Base-by-base conservation (phyloP, 2,329 filamentous ascomycete genomes). In the Tolypocladium amazonense region DNA sequence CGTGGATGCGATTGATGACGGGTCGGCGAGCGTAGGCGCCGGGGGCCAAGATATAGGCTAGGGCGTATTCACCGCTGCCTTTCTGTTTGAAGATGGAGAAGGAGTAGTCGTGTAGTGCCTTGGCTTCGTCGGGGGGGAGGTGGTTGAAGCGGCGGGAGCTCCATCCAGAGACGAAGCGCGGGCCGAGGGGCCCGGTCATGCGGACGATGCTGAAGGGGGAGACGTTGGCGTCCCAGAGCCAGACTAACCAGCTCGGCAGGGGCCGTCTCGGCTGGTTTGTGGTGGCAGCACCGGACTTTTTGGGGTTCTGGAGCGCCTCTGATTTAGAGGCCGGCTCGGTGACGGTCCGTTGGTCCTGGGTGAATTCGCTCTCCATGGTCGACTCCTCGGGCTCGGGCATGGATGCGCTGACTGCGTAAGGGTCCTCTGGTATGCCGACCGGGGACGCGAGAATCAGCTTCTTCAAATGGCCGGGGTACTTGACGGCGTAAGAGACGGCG, bases 141-240 rank as follows among this genome's bases (percentile, higher is more conserved):
- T 96, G 92, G 54, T 89, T 91, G 76, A 99, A 99, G 41, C 94
- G 87, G 25, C 94, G 86, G 20, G 88, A 91, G 11, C 91, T 97
- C 94, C 94, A 99, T 60, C 92, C 92, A 0, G 92, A 97, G 1
- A 97, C 91, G 41, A 99, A 85, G 30, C 92, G 86, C 4, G 94
- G 94, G 0, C 94, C 94, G 0, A 99, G 78, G 0, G 94, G 94
- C 0, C 94, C 94, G 1, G 90, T 82, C 79, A 92, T 88, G 61
- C 94, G 89, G 18, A 99, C 85, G 56, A 99, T 79, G 65, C 88
- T 93, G 73, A 99, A 99, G 8, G 94, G 94, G 0, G 92, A 97
- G 64, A 97, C 85, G 70, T 99, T 99, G 66, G 92, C 89, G 65
- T 99, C 94, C 94, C 94, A 99, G 5, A 99, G 84, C 76, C 92